These are phyloP conservation scores for Aegilops longissima DNA, from an alignment of 176 grass and related monocot species.

Conservation along the genomic window DNA sequence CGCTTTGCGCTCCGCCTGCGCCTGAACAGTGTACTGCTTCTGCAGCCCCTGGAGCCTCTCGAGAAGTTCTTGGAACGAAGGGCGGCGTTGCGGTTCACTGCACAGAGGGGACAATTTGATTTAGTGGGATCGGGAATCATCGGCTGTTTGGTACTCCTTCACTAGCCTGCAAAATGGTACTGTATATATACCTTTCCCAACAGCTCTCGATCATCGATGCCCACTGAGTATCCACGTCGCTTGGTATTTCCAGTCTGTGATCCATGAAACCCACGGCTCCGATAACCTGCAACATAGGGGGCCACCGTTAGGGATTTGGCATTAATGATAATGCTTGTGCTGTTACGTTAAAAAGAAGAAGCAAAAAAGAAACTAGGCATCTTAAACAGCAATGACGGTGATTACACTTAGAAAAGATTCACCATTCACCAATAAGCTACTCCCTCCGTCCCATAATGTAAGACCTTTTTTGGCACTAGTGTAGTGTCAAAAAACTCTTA, in stretches of 20 bases:
- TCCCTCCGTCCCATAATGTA: too few relatives aligned
- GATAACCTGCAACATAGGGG: constrained; percentile 47
- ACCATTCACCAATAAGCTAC: background rate
- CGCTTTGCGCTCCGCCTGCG: constrained; percentile 42
- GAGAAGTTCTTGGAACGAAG: constrained; percentile 36
- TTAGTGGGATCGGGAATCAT: background rate
- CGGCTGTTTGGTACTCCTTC: background rate
- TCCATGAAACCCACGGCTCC: constrained; percentile 44
- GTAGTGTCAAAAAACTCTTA: too few relatives aligned
- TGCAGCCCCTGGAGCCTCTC: constrained; percentile 52
- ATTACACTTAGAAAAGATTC: background rate
- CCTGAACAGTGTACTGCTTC: constrained; percentile 50
- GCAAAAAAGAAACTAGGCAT: background rate
- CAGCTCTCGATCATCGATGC: constrained; percentile 70
- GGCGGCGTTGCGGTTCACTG: constrained; percentile 67
- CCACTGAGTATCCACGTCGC: constrained; percentile 66
- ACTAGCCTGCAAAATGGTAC: background rate
- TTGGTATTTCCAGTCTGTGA: constrained; percentile 73
- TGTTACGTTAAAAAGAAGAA: background rate
- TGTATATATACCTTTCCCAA: constrained; percentile 63
- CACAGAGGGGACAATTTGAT: background rate
- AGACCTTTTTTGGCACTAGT: too few relatives aligned
- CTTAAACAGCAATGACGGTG: background rate
- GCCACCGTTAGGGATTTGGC: too few relatives aligned
- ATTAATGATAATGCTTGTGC: background rate